phyloP scores from a whole-genome alignment of 2,329 filamentous ascomycete species.

The Talaromyces funiculosus region DNA sequence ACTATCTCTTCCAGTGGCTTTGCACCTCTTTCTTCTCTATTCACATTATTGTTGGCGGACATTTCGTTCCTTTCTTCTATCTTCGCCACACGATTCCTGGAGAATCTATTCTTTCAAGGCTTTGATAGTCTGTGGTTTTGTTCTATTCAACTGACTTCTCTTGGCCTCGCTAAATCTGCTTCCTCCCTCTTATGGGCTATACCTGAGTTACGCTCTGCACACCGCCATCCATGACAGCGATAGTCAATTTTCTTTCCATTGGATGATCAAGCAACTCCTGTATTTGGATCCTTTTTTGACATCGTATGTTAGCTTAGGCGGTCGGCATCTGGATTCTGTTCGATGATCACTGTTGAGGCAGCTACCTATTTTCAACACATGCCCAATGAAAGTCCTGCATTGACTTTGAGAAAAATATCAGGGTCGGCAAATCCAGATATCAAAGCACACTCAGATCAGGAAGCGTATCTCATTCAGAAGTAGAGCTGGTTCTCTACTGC shows the following conservation, averaged over 20 bases:
- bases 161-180: not conserved
- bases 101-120: not conserved
- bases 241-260: not conserved
- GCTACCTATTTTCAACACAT: not conserved
- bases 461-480: not conserved
- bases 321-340: not conserved
- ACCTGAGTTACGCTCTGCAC: not conserved
- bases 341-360: not conserved
- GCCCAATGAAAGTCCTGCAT: not conserved
- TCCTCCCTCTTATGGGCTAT: not conserved
- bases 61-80: not conserved
- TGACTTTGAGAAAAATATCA: not conserved
- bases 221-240: not conserved
- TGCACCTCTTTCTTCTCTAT: not conserved
- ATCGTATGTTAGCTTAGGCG: not conserved
- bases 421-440: not conserved
- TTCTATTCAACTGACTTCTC: not conserved
- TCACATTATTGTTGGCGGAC: not conserved
- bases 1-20: not conserved
- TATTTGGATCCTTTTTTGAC: not conserved
- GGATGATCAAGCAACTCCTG: not conserved
- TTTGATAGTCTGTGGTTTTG: not conserved
- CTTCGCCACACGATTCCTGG: constrained; percentile 2
- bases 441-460: not conserved
- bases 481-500: constrained; percentile 10